These are phyloP conservation scores for Chimonanthus praecox DNA, from an alignment of 164 flowering plant genomes.

Conservation along the genomic window DNA sequence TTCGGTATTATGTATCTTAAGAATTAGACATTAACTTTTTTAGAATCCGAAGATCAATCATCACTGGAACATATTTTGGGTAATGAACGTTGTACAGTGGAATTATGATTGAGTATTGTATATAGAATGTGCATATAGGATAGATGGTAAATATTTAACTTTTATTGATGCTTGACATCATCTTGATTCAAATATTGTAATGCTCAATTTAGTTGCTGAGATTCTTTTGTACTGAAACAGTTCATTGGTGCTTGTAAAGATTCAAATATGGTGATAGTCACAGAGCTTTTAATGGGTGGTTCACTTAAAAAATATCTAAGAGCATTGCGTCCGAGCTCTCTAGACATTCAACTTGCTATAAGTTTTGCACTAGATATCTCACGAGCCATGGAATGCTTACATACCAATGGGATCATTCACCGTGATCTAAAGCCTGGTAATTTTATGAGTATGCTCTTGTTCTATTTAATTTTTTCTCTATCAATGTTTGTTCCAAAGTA, in stretches of 20 bases:
- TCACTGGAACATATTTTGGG: background rate
- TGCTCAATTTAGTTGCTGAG: background rate
- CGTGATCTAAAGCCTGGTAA: constrained; percentile 33
- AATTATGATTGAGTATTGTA: background rate
- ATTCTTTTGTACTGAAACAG: constrained; percentile 23
- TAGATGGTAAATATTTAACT: too few species aligned
- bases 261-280: constrained; percentile 19
- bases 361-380: constrained; percentile 27
- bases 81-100: too few species aligned
- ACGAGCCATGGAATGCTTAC: constrained; percentile 27
- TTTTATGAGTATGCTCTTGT: background rate
- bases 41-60: too few species aligned
- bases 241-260: constrained; percentile 28
- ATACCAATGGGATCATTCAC: constrained; percentile 33
- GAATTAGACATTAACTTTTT: too few species aligned
- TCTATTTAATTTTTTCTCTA: background rate
- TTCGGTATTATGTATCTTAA: too few species aligned
- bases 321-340: constrained; percentile 13
- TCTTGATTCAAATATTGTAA: background rate
- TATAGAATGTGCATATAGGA: too few species aligned
- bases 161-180: background rate
- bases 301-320: constrained; percentile 19
- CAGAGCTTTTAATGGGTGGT: constrained; percentile 24
- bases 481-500: background rate
- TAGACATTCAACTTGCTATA: constrained; percentile 18